phyloP scores from a whole-genome alignment of 179 eudicot species.

The Carnegiea gigantea region DNA sequence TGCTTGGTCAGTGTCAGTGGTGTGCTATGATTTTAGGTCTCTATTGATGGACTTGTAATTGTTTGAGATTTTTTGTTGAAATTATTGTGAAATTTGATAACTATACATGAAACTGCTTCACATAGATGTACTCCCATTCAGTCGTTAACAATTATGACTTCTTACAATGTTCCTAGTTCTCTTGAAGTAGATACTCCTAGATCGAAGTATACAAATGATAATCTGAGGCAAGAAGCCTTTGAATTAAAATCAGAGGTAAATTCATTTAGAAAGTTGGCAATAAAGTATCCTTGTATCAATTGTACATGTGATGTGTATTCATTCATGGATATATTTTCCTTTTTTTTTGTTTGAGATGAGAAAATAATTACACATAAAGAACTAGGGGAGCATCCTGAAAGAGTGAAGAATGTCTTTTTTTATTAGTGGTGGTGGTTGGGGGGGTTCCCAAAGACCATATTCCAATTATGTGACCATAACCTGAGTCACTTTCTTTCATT shows the following conservation, averaged over 20 bases:
- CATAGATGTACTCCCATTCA: slow-evolving; percentile 41
- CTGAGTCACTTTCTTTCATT: background rate
- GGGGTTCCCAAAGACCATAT: background rate
- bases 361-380: background rate
- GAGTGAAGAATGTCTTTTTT: background rate
- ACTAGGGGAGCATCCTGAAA: background rate
- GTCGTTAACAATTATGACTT: slow-evolving; percentile 32
- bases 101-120: slow-evolving; percentile 21
- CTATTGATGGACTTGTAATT: too few relatives aligned
- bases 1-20: too few relatives aligned
- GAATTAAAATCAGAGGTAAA: slow-evolving; percentile 71
- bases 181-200: slow-evolving; percentile 41
- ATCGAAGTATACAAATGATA: slow-evolving; percentile 42
- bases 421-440: background rate
- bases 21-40: too few relatives aligned
- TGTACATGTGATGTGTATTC: background rate
- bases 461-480: background rate
- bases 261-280: background rate
- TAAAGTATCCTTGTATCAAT: background rate
- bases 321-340: background rate
- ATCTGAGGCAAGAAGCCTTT: slow-evolving; percentile 52
- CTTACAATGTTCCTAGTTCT: slow-evolving; percentile 32
- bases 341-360: background rate
- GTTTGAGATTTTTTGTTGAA: too few relatives aligned
- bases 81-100: too few relatives aligned